Conservation (phyloP, 495 filamentous ascomycete species). For the Penicillium mononematosum region DNA sequence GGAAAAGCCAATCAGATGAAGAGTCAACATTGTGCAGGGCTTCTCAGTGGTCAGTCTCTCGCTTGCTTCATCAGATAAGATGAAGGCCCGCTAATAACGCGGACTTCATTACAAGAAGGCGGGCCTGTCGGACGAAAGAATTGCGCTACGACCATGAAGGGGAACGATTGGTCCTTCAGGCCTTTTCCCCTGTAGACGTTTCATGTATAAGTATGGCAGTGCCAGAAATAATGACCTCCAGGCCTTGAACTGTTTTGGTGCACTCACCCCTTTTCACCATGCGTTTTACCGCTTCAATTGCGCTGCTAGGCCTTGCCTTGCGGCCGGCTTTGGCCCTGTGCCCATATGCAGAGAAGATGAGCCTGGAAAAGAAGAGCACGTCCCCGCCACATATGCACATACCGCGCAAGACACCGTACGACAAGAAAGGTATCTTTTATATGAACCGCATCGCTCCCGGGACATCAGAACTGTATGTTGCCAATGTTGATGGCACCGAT, state of each 20-base stretch:
- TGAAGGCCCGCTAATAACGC: conserved; percentile 6
- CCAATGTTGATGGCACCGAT: conserved; percentile 33
- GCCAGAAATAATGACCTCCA: not conserved
- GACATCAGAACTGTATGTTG: conserved; percentile 33
- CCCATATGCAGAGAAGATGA: conserved; percentile 11
- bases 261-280: not conserved
- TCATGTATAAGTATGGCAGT: conserved; percentile 3
- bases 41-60: not conserved
- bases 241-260: not conserved
- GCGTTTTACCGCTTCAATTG: not conserved
- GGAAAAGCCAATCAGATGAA: not conserved
- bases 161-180: conserved; percentile 2
- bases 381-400: not conserved
- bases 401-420: not conserved
- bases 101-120: conserved; percentile 6
- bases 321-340: conserved; percentile 7
- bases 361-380: conserved; percentile 5
- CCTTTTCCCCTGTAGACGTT: not conserved
- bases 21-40: not conserved
- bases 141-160: not conserved
- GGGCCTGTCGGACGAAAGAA: conserved; percentile 4
- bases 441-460: conserved; percentile 40
- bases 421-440: conserved; percentile 4
- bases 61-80: conserved; percentile 11
- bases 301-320: conserved; percentile 5